phyloP scores from a whole-genome alignment of 257 asterid species.

The Solanum dulcamara region DNA sequence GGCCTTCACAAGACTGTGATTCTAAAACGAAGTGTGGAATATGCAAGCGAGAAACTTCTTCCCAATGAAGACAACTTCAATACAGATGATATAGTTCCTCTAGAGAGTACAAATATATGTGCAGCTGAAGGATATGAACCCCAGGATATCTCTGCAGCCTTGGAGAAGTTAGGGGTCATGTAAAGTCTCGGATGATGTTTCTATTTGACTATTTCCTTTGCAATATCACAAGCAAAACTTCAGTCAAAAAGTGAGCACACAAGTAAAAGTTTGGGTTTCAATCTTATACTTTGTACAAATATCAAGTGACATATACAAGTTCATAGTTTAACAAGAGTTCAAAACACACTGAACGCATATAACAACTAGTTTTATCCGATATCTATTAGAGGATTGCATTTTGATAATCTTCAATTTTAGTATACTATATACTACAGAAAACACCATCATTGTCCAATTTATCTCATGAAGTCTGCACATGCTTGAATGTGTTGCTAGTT shows the following conservation, averaged over 20 bases:
- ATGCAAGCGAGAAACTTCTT: slow-evolving; percentile 30
- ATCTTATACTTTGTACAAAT: background rate
- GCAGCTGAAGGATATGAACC: slow-evolving; percentile 35
- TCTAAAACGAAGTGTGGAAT: slow-evolving; percentile 33
- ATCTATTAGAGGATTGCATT: background rate
- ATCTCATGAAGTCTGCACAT: background rate
- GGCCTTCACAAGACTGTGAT: slow-evolving; percentile 57
- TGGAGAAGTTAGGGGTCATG: slow-evolving; percentile 24
- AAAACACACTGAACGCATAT: background rate
- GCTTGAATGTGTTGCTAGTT: background rate
- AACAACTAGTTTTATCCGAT: background rate
- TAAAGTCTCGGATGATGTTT: slow-evolving; percentile 1
- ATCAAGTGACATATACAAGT: background rate
- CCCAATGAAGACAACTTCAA: slow-evolving; percentile 25
- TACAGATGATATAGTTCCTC: slow-evolving; percentile 21
- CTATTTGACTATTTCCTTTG: background rate
- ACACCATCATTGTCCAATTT: background rate
- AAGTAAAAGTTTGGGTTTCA: background rate
- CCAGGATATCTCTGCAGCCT: slow-evolving; percentile 33
- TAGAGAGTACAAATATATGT: slow-evolving; percentile 21
- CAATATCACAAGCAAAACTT: background rate
- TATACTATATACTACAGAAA: background rate
- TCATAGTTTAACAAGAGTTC: background rate
- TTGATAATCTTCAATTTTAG: background rate
- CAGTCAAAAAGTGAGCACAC: background rate